A percentile compares a stretch with the other conserved stretches of the same genome.
These are phyloP conservation scores for Sclerotinia nivalis DNA, from an alignment of 2,329 filamentous ascomycete genomes.

Conservation along the genomic window DNA sequence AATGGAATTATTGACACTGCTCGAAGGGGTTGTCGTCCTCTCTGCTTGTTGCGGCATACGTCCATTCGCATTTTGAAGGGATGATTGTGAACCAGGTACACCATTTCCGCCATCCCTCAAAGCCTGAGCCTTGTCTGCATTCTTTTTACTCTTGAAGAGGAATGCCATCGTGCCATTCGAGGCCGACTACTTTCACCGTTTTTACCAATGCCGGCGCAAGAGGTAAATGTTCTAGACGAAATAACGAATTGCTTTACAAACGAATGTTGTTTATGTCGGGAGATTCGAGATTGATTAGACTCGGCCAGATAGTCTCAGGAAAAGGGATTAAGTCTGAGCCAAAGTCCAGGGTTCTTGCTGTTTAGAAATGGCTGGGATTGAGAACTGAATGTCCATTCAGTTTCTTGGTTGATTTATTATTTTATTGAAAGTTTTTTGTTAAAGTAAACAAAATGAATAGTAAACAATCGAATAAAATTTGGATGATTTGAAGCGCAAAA, in stretches of 20 bases:
- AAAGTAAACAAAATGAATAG: neutral
- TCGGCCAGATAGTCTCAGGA: conserved; percentile 2
- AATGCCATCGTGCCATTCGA: conserved; percentile 65
- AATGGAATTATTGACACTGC: conserved; percentile 51
- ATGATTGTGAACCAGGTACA: conserved; percentile 45
- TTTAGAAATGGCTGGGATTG: conserved; percentile 23
- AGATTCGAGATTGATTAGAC: conserved; percentile 16
- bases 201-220: conserved; percentile 18
- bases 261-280: conserved; percentile 15
- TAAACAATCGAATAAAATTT: neutral
- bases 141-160: conserved; percentile 80
- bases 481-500: neutral
- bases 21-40: conserved; percentile 64
- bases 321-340: conserved; percentile 21
- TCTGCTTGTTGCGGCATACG: conserved; percentile 47
- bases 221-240: neutral
- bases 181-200: conserved; percentile 33
- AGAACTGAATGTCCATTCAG: neutral
- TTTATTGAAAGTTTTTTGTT: neutral
- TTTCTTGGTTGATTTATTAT: conserved; percentile 6
- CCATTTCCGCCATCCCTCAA: conserved; percentile 34
- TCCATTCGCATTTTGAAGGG: conserved; percentile 51
- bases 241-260: neutral
- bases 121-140: conserved; percentile 61
- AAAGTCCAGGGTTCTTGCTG: conserved; percentile 22